Base-by-base conservation (phyloP, 306 rosid species). In the cucumber (Cucumis sativus) region DNA sequence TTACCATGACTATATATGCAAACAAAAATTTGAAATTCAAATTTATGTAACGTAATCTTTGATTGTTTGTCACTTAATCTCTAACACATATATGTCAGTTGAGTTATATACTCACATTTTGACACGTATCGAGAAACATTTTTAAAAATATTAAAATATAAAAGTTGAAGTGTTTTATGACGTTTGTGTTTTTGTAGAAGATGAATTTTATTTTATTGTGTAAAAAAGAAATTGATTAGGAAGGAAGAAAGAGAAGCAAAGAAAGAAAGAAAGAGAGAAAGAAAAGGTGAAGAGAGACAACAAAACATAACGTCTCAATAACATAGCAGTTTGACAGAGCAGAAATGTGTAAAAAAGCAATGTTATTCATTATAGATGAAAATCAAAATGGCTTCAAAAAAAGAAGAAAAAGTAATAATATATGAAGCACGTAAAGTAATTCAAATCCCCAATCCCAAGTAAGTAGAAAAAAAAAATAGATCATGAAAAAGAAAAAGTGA, bases 361-460 rank as follows among this genome's bases (percentile, higher is more conserved):
- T 43, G 0, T 33, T 43, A 3, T 33, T 33, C 37, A 3, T 33
- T 4, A 33, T 28, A 28, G 30, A 33, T 3, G 5, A 28, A 10
- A 35, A 17, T 17, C 18, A 37, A 65, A 39, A 40, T 63, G 33
- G 5, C 9, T 63, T 62, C 15, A 41, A n/a, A 9, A 39, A 47
- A 16, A 28, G 15, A 67, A n/a, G 3, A 40, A n/a, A 18, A 9
- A n/a, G 11, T 0, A 66, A 66, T 2, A 68, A 68, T n/a, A 68
- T n/a, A 14, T 41, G 8, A 28, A 68, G 55, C 74, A 68, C 74
- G 56, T 68, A 68, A 68, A 68, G 74, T n/a, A 68, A 65, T 68
- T 68, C 74, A 68, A 68, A 68, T 20, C 74, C 74, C 37, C 72
- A 41, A 68, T 68, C 74, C 74, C 74, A 2, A 41, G 74, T 37